Evolutionary conservation across 345 rosid genomes (phyloP).

Genomic region (Brassica cretica): DNA sequence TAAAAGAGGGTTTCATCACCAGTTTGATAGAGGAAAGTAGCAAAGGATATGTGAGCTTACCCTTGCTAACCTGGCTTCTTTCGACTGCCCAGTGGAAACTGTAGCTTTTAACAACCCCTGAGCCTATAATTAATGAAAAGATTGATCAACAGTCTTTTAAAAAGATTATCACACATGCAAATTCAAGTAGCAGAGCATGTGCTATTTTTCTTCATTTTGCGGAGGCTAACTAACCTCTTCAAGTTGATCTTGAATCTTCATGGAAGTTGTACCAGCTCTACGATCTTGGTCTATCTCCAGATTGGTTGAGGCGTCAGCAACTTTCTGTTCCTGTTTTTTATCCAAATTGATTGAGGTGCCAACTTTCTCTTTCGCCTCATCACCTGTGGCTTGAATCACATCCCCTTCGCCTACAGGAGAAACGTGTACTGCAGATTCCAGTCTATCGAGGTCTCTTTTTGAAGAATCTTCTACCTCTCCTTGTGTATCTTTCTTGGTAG

Average conservation of each 20-base stretch:
- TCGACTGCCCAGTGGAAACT: conserved; percentile 85
- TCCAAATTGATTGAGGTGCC: conserved; percentile 47
- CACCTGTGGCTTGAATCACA: conserved; percentile 44
- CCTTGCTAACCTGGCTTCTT: conserved; percentile 97
- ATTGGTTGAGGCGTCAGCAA: conserved; percentile 38
- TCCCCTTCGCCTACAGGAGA: conserved; percentile 43
- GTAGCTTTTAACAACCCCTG: conserved; percentile 89
- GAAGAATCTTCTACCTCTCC: conserved; percentile 46
- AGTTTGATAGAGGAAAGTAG: conserved; percentile 7
- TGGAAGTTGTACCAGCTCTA: conserved; percentile 47
- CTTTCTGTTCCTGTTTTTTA: conserved; percentile 44
- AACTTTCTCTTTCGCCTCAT: conserved; percentile 43
- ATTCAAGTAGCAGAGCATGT: conserved; percentile 12
- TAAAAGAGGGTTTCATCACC: conserved; percentile 4
- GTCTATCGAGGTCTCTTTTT: conserved; percentile 47
- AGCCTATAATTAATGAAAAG: conserved; percentile 63
- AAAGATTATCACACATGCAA: neutral
- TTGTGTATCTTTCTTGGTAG: conserved; percentile 29
- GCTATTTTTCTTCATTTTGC: conserved; percentile 14
- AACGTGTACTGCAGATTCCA: conserved; percentile 43
- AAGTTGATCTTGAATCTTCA: conserved; percentile 75
- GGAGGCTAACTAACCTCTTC: conserved; percentile 68
- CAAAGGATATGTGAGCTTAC: conserved; percentile 49
- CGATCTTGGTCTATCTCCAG: conserved; percentile 47
- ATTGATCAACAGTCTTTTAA: conserved; percentile 26